Evolutionary conservation across 257 asterid species (phyloP).

Genomic region (Handroanthus guayacan): DNA sequence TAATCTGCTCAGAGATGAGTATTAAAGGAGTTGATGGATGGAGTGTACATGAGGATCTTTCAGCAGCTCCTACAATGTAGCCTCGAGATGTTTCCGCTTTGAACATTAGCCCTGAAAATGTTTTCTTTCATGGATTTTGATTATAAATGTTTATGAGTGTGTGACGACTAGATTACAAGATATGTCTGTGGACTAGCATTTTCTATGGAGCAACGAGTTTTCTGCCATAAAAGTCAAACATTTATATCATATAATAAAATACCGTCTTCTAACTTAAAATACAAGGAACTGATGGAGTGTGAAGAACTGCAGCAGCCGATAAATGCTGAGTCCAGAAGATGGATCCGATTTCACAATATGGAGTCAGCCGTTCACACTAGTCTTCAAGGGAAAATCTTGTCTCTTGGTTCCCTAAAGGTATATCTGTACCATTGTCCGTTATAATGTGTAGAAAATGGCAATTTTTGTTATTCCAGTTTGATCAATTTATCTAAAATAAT

Average conservation of each 20-base stretch:
- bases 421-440: too few relatives aligned
- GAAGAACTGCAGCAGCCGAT: constrained; percentile 71
- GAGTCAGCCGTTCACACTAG: too few relatives aligned
- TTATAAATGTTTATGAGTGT: constrained; percentile 76
- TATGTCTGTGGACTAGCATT: constrained; percentile 78
- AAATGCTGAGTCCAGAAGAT: constrained; percentile 78
- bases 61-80: constrained; percentile 40
- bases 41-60: constrained; percentile 41
- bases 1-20: constrained; percentile 66
- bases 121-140: not conserved
- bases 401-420: too few relatives aligned
- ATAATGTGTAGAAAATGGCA: too few relatives aligned
- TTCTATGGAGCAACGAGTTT: constrained; percentile 46
- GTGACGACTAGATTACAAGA: constrained; percentile 86
- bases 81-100: not conserved
- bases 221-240: too few relatives aligned
- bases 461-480: too few relatives aligned
- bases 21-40: constrained; percentile 57
- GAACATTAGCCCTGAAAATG: too few relatives aligned
- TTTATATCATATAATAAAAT: not conserved
- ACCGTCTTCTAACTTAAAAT: not conserved
- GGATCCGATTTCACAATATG: constrained; percentile 13
- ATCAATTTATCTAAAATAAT: too few relatives aligned
- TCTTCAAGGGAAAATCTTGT: too few relatives aligned
- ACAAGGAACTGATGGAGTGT: constrained; percentile 76